Conservation (phyloP, 2,329 filamentous ascomycete species). For the Neopestalotiopsis sp. region DNA sequence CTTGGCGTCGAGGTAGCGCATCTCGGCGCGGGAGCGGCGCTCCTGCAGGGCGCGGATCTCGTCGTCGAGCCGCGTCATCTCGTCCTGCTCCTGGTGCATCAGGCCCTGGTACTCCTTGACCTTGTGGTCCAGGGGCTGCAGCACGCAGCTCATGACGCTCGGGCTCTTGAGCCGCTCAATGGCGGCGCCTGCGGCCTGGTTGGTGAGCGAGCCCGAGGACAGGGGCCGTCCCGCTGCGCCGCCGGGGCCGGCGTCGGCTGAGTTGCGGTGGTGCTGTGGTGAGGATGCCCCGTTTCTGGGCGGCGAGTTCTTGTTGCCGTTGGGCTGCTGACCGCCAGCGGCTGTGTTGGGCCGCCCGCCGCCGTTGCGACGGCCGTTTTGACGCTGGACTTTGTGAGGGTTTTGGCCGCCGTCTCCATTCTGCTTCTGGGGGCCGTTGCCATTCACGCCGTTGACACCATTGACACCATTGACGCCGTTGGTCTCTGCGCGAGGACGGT, state of each 20-base stretch:
- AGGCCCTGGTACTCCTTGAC: constrained; percentile 48
- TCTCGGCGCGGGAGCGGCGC: constrained; percentile 45
- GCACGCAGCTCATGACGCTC: constrained; percentile 48
- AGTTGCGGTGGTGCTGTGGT: background rate
- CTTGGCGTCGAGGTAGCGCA: constrained; percentile 48
- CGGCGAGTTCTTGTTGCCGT: constrained; percentile 27
- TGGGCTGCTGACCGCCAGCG: constrained; percentile 22
- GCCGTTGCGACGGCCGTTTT: constrained; percentile 30
- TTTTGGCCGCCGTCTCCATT: constrained; percentile 19
- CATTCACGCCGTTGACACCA: constrained; percentile 21
- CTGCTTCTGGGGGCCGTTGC: background rate
- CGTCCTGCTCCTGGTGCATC: constrained; percentile 47
- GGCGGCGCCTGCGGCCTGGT: constrained; percentile 24
- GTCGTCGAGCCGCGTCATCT: constrained; percentile 49
- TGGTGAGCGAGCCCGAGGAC: constrained; percentile 17
- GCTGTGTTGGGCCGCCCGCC: background rate
- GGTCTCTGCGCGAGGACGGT: constrained; percentile 21
- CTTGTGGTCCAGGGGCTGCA: constrained; percentile 51
- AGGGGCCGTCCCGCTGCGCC: background rate
- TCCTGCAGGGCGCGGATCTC: constrained; percentile 48
- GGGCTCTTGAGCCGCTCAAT: constrained; percentile 52
- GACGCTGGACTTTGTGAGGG: constrained; percentile 30
- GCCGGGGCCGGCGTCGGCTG: background rate
- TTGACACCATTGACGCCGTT: constrained; percentile 11
- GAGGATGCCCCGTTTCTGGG: constrained; percentile 23